phyloP scores from a whole-genome alignment of 2,329 filamentous ascomycete species.

The Cladophialophora yegresii region DNA sequence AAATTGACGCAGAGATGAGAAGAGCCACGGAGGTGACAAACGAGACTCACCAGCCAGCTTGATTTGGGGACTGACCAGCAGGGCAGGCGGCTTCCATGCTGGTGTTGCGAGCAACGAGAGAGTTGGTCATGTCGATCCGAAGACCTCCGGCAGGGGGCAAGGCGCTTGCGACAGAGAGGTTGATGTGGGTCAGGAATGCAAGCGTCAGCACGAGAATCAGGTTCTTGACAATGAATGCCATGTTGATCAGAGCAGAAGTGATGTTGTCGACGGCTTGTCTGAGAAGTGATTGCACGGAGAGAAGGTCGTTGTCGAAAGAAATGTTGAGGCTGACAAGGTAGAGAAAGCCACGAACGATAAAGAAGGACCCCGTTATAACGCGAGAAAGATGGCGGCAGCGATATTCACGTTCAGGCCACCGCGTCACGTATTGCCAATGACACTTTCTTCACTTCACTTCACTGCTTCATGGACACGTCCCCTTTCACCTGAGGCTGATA shows the following conservation, averaged over 20 bases:
- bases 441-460: background rate
- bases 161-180: background rate
- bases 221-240: background rate
- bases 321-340: background rate
- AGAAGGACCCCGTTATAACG: background rate
- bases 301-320: background rate
- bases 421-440: background rate
- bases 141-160: background rate
- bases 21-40: background rate
- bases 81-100: background rate
- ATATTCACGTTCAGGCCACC: background rate
- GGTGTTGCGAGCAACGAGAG: constrained; percentile 1
- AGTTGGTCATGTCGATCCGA: background rate
- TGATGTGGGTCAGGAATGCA: background rate
- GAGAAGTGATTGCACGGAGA: background rate
- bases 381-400: background rate
- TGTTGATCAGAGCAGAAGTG: background rate
- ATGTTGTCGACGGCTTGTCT: background rate
- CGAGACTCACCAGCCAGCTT: constrained; percentile 1
- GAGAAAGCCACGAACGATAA: background rate
- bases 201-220: background rate
- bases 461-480: background rate
- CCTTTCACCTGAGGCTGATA: background rate
- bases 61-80: background rate
- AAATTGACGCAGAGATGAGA: background rate